Evolutionary conservation across 2,329 filamentous ascomycete genomes (phyloP), one percentile per base, ranked within the genome.

Genomic region (Ascochyta fabae): DNA sequence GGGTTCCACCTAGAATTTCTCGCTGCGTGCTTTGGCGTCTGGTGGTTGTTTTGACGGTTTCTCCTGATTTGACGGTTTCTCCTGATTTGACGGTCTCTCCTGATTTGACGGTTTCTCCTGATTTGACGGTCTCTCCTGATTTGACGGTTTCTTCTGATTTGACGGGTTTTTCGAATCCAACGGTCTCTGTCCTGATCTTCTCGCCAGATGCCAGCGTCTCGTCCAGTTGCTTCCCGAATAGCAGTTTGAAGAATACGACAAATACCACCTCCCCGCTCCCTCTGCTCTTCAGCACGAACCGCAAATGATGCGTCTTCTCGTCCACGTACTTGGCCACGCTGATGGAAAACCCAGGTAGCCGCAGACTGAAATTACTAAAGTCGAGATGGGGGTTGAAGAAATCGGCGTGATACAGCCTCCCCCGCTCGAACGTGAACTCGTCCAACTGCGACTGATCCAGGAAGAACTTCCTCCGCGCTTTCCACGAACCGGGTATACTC

Each of bases 341-440:
- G 24, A 81, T 72, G 2, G 70, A 75, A 48, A 81, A 79, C 0
- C 79, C 79, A 0, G 79, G 79, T 15, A 81, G 58, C 49, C 78
- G 75, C 3, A 81, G 56, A 3, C 74, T 67, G 54, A 79, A 80
- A 40, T 79, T 78, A 1, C 76, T 74, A 62, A 80, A 81, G 57
- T 81, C 79, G 5, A 81, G 62, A 62, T 81, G 79, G 22, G 78
- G 77, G 48, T 81, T 81, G 69, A 78, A 80, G 55, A 81, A 81
- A 51, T 81, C 79, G 1, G 68, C 77, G 35, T 78, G 72, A 50
- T 81, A 81, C 49, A 76, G 49, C 19, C 79, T 53, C 0, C 75
- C 79, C 51, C 76, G 73, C 53, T 80, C 77, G 43, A 81, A 81
- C 0, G 70, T 68, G 43, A 80, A 77, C 0, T 56, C 44, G 27